Base-by-base conservation (phyloP, 2,329 filamentous ascomycete genomes). In the Pseudogymnoascus sp. region DNA sequence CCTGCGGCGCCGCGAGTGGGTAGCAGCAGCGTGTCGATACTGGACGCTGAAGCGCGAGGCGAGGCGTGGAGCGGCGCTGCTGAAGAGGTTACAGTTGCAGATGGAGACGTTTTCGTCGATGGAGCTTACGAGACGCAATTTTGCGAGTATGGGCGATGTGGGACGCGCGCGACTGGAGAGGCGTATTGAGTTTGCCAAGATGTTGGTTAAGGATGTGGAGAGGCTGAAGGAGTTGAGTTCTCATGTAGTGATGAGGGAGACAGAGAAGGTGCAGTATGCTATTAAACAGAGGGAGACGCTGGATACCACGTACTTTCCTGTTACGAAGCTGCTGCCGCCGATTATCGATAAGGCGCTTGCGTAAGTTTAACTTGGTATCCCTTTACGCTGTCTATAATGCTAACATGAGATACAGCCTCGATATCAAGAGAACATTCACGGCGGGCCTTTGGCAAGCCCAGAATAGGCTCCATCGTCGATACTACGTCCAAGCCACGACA, bases 21-120 rank as follows among this genome's bases (percentile, higher is more conserved):
- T 96, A 2, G 89, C 92, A 64, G 93, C 97, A 75, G 90, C 90
- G 1, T 98, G 93, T 78, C 92, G 92, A 70, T 99, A 98, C 77
- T 99, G 95, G 95, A 98, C 95, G 0, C 77, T 99, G 67, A 99
- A 99, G 78, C 86, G 95, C 64, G 95, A 99, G 75, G 90, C 93
- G 67, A 87, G 95, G 36, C 85, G 95, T 65, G 95, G 95, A 57
- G 95, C 95, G 31, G 92, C 95, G 3, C 81, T 99, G 63, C 83
- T 99, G 65, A 98, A 98, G 77, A 87, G 95, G 37, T 81, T 99
- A 19, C 95, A 99, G 75, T 79, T 98, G 64, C 93, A 97, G 75
- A 90, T 97, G 83, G 93, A 98, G 75, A 91, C 92, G 0, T 99
- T 98, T 75, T 93, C 93, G 6, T 96, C 92, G 0, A 96, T 97